Conservation (phyloP, 1,284 basidiomycete genomes). For the Leccinum cinnamomeum region DNA sequence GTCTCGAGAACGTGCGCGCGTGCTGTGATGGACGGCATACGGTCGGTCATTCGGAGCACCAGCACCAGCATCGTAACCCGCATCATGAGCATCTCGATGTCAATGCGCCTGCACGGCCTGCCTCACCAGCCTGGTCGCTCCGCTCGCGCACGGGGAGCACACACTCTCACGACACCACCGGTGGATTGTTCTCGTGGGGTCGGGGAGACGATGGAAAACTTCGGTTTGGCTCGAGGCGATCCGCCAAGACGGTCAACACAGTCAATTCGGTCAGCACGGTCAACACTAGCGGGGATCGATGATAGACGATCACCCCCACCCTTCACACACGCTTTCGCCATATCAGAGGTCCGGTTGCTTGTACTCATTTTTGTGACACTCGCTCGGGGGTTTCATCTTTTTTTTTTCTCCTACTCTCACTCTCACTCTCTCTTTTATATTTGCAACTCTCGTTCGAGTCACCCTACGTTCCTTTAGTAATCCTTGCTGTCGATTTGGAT, state of each 20-base stretch:
- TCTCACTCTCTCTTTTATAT: neutral
- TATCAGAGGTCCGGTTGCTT: constrained; percentile 1
- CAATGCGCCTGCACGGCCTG: constrained; percentile 56
- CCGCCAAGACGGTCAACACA: constrained; percentile 49
- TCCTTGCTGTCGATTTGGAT: constrained; percentile 26
- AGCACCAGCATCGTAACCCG: constrained; percentile 60
- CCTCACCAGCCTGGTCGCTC: constrained; percentile 79
- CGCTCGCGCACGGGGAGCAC: constrained; percentile 71
- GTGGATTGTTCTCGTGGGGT: constrained; percentile 65
- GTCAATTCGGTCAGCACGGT: constrained; percentile 22
- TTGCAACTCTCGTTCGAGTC: constrained; percentile 23
- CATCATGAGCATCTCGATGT: constrained; percentile 51
- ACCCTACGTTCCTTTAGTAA: constrained; percentile 35
- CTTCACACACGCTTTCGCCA: neutral
- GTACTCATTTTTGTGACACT: constrained; percentile 9
- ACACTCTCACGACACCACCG: constrained; percentile 59
- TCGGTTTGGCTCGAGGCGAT: constrained; percentile 70
- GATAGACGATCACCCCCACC: constrained; percentile 8
- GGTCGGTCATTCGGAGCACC: constrained; percentile 43
- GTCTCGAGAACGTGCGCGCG: constrained; percentile 91
- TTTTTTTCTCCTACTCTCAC: neutral
- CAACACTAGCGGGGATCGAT: constrained; percentile 28
- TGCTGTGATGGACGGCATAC: constrained; percentile 94
- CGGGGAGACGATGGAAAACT: constrained; percentile 55
- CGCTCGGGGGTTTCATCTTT: neutral